Base-by-base conservation (phyloP, 805 yeast species). In the Metschnikowia sp. region DNA sequence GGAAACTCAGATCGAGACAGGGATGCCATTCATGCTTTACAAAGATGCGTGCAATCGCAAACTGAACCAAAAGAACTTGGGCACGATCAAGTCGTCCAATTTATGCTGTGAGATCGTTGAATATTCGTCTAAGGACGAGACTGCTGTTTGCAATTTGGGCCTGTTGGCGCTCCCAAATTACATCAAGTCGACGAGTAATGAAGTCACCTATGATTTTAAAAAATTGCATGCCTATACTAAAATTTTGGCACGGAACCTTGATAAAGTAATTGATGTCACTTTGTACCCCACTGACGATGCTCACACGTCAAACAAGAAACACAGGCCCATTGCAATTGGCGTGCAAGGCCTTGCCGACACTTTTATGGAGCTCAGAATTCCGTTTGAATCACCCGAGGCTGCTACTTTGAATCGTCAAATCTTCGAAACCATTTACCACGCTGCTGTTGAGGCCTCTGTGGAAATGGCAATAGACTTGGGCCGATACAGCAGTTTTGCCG, bases 281-380 rank as follows among this genome's bases (percentile, higher is more conserved):
- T 76, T 72, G 63, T 92, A 92, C 64, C 98, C 99, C 4, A 84
- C 88, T 22, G 80, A 76, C 44, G 86, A 81, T 54, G 92, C 98
- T 5, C 77, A 76, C 59, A 61, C 52, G 39, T 88, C 97, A 13
- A 92, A 94, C 67, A 70, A 80, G 75, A 82, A 82, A 61, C 86
- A 92, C 66, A 78, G 99, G 58, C 98, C 99, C 18, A 81, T 92
- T 59, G 97, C 97, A n/a, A 69, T 92, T 19, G 99, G 99, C 56
- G 97, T 92, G n/a, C 97, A 92, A 68, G 99, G 99, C 49, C 75
- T 92, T 45, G 97, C 98, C 29, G 98, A 92, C 66, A 76, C 84
- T 1, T 92, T 89, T 67, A 79, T 88, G 77, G 75, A 78, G 54
- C 73, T 92, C 52, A 81, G 96, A 59, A 60, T 88, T 49, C 94